Evolutionary conservation across 331 rosid species (phyloP), one percentile per base, ranked within the genome.

Genomic region (Malus hybrid): DNA sequence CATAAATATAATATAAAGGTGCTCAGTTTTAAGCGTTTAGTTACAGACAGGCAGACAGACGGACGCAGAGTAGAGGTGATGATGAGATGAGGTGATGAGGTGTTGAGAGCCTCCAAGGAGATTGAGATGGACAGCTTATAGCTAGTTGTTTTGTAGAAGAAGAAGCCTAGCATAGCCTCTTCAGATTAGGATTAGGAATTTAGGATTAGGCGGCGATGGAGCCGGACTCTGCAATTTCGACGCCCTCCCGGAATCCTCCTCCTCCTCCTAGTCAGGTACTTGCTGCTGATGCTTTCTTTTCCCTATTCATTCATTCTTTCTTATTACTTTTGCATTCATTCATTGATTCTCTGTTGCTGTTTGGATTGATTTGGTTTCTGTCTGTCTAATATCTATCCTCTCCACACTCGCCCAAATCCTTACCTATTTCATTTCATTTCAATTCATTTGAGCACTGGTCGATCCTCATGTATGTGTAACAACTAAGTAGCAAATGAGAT

Each of bases 171-270:
- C 53, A 1, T 48, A 50, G 56, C 63, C 13, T n/a, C 28, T 22
- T 20, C 24, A 19, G 6, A 6, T 50, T 57, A n/a, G 22, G 63
- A 26, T 22, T 58, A 12, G 28, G 12, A 20, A 20, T 11, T 22
- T 19, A 15, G 42, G 16, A 30, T 30, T 65, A 65, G 68, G n/a
- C 29, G 13, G 5, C 71, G 53, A 90, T 90, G 96, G 96, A 90
- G 72, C 83, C 86, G 3, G 90, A 83, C 73, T 83, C 93, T 53
- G 88, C 84, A 70, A 33, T 74, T 79, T 76, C 90, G 8, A 39
- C 80, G 73, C 68, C 88, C 70, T 80, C 83, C 70, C 70, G 75
- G 26, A 22, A 33, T 30, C 68, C 77, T 72, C 76, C 80, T 64
- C 7, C 57, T 22, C 61, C 5, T 20, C 29, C 3, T 52, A 2